phyloP scores from a whole-genome alignment of 208 protist genomes.

The Leishmania aethiopica region DNA sequence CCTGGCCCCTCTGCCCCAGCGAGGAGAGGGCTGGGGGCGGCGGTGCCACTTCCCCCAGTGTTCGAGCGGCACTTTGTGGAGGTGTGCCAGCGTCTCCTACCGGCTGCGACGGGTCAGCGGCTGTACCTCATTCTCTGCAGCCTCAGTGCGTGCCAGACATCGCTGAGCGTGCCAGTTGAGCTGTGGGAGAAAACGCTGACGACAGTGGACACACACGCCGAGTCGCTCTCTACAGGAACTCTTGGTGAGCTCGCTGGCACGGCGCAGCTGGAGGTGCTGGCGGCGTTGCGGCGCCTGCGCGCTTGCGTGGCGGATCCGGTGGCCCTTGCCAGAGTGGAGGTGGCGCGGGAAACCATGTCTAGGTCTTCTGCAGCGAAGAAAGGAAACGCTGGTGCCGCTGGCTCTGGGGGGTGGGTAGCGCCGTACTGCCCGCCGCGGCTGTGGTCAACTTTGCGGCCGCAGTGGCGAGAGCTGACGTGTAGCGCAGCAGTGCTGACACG shows the following conservation, averaged over 20 bases:
- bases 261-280: slow-evolving; percentile 31
- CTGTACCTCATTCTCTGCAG: slow-evolving; percentile 35
- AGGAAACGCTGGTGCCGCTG: not conserved
- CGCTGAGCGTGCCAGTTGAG: slow-evolving; percentile 2
- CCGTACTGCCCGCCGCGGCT: slow-evolving; percentile 30
- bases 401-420: slow-evolving; percentile 5
- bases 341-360: not conserved
- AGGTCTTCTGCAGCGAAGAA: not conserved
- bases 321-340: slow-evolving; percentile 13
- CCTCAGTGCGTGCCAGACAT: slow-evolving; percentile 11
- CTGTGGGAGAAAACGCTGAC: slow-evolving; percentile 20
- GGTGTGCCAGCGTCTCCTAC: slow-evolving; percentile 30
- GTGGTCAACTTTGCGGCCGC: slow-evolving; percentile 27
- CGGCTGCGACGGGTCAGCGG: slow-evolving; percentile 25
- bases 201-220: slow-evolving; percentile 26
- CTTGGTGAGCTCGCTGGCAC: slow-evolving; percentile 11
- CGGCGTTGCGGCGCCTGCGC: slow-evolving; percentile 16
- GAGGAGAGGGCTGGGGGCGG: not conserved
- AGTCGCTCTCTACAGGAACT: slow-evolving; percentile 22
- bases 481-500: slow-evolving; percentile 6
- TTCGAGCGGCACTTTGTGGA: slow-evolving; percentile 23
- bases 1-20: not conserved
- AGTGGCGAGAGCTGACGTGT: slow-evolving; percentile 24
- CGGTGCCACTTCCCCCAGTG: not conserved
- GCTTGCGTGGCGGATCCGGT: slow-evolving; percentile 6